Conservation (phyloP, 768 basidiomycete genomes). For the Leccinum truebloodii region DNA sequence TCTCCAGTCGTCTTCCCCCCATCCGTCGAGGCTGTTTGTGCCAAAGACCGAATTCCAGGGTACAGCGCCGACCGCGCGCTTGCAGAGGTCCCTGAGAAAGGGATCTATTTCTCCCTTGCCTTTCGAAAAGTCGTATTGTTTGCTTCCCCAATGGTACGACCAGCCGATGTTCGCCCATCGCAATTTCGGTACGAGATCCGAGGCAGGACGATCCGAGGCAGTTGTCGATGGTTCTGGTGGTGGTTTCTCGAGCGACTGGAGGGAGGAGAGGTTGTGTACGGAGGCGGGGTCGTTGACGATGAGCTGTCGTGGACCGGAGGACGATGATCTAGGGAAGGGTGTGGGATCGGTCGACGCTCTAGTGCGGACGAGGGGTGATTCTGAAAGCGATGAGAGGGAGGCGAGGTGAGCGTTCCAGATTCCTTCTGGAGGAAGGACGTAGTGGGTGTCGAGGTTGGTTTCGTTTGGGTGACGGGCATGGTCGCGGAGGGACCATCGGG, state of each 20-base stretch:
- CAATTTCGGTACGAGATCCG: conserved; percentile 69
- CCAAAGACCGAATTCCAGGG: conserved; percentile 71
- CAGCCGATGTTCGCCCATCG: conserved; percentile 97
- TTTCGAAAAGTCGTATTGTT: conserved; percentile 87
- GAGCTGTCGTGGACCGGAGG: conserved; percentile 60
- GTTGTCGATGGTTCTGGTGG: conserved; percentile 66
- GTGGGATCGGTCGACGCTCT: conserved; percentile 26
- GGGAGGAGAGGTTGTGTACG: conserved; percentile 49
- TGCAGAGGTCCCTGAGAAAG: conserved; percentile 59
- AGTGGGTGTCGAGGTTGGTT: conserved; percentile 89
- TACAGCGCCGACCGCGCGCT: conserved; percentile 57
- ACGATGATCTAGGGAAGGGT: conserved; percentile 7
- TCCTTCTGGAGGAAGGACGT: conserved; percentile 69
- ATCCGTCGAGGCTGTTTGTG: conserved; percentile 38
- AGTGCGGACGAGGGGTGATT: conserved; percentile 43
- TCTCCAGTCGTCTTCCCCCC: conserved; percentile 67
- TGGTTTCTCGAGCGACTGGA: conserved; percentile 59
- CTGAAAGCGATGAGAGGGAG: conserved; percentile 36
- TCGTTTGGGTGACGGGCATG: conserved; percentile 83
- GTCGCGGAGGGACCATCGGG: conserved; percentile 69
- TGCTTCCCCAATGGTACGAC: conserved; percentile 97
- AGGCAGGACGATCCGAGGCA: conserved; percentile 47
- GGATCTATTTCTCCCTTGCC: conserved; percentile 63
- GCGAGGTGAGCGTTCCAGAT: conserved; percentile 69
- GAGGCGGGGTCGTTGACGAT: conserved; percentile 73